Base-by-base conservation (phyloP, 352 stramenopile genomes). In the Phytophthora sp. region DNA sequence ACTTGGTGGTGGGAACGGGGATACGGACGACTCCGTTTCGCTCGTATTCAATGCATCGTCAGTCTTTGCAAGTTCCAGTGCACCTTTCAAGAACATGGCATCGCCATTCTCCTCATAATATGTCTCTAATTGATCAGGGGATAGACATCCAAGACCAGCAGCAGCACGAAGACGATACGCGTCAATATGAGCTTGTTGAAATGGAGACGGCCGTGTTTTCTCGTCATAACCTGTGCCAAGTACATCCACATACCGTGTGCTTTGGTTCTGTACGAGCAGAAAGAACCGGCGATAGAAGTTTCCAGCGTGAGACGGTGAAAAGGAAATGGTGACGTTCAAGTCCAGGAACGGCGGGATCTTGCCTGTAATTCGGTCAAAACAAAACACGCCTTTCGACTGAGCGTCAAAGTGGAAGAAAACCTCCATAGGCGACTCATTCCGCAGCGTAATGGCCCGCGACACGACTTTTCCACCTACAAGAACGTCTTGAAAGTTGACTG, bases 251-350 rank as follows among this genome's bases (percentile, higher is more conserved):
- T 86, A 97, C 8, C 88, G 70, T 8, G 91, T 83, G 29, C 77
- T 85, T 63, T 97, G 89, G 66, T 97, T 89, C 31, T 97, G 80
- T 6, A 97, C 24, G 2, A 97, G 47, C 16, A 95, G 16, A 64
- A 96, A 97, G 47, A 97, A 76, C 1, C 93, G 76, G 0, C 91
- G 80, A 64, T 98, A 98, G 74, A 97, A 98, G 53, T 98, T 98
- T 16, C 86, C 90, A 1, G 88, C 41, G 16, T 80, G 80, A n/a
- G 66, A 53, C 4, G 74, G 77, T 9, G 89, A 79, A 62, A 98
- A 98, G 5, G 69, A 84, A 18, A 98, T 75, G 1, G 82, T 96
- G 36, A 98, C 74, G 30, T 87, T 86, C 12, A 76, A 42, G 13
- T 96, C 89, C 26, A 94, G 66, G 18, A 91, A 76, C 7, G 90